Conservation (phyloP, 192 early-diverging fungal species). For the Coemansia sp. region DNA sequence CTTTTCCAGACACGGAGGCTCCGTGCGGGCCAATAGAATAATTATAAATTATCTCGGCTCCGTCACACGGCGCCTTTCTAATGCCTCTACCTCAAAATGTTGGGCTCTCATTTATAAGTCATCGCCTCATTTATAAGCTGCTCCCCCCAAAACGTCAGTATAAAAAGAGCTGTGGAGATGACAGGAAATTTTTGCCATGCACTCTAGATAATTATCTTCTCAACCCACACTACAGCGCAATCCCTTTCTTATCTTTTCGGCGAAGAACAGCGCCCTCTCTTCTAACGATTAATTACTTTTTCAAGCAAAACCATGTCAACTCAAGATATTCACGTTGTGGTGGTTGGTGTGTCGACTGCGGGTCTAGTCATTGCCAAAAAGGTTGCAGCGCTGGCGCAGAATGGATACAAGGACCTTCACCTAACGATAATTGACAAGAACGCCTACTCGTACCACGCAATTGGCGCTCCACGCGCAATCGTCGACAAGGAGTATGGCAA, state of each 20-base stretch:
- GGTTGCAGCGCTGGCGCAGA: constrained; percentile 21
- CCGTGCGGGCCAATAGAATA: too few relatives aligned
- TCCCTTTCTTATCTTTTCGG: not conserved
- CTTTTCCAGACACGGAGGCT: not conserved
- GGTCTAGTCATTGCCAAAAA: constrained; percentile 50
- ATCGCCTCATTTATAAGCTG: constrained; percentile 28
- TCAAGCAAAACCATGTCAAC: constrained; percentile 57
- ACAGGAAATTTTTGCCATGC: constrained; percentile 59
- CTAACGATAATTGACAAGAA: constrained; percentile 57
- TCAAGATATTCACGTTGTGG: constrained; percentile 56
- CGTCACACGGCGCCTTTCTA: not conserved
- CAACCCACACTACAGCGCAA: not conserved
- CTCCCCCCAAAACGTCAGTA: not conserved
- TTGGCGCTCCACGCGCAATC: constrained; percentile 53
- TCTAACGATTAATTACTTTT: constrained; percentile 1
- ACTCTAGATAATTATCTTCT: too few relatives aligned
- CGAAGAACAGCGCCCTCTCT: not conserved
- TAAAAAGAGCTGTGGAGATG: too few relatives aligned
- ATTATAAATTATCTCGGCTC: not conserved
- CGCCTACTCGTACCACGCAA: constrained; percentile 49
- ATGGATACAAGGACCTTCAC: constrained; percentile 36
- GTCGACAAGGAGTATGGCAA: constrained; percentile 53
- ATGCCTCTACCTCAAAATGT: not conserved
- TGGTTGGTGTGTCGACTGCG: constrained; percentile 54
- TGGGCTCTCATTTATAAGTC: not conserved